These are phyloP conservation scores for Komagataella pastoris DNA, from an alignment of 805 yeast genomes.

Conservation along the genomic window DNA sequence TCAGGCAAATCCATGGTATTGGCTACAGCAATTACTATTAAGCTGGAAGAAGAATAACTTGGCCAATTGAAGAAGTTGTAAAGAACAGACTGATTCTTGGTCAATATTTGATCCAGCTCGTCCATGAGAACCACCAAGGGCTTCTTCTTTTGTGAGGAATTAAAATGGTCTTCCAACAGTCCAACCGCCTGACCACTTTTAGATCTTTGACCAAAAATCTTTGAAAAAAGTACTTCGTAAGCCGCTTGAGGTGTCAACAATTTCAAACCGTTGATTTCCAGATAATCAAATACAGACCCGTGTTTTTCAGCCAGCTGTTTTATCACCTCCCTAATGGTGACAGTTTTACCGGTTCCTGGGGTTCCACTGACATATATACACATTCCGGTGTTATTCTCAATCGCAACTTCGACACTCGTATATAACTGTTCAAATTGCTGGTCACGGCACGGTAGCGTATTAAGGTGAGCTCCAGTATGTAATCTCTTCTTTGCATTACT, in stretches of 20 bases:
- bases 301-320: conserved; percentile 35
- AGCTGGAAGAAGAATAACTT: conserved; percentile 59
- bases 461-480: conserved; percentile 24
- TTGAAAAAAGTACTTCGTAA: conserved; percentile 74
- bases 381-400: conserved; percentile 59
- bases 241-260: conserved; percentile 68
- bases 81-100: conserved; percentile 72
- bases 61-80: conserved; percentile 99
- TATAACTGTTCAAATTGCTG: conserved; percentile 65
- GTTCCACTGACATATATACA: conserved; percentile 91
- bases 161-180: conserved; percentile 59
- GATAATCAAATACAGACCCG: conserved; percentile 40
- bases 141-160: conserved; percentile 18
- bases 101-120: conserved; percentile 86
- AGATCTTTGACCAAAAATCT: conserved; percentile 45
- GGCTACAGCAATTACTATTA: conserved; percentile 87
- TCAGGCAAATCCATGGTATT: conserved; percentile 98
- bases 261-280: conserved; percentile 88
- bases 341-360: conserved; percentile 97
- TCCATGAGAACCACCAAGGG: conserved; percentile 75
- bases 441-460: conserved; percentile 74
- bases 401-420: conserved; percentile 55
- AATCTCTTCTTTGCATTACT: conserved; percentile 25
- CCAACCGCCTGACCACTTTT: conserved; percentile 53
- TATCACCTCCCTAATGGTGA: conserved; percentile 80